Evolutionary conservation across 2,329 filamentous ascomycete species (phyloP), one percentile per base, ranked within the genome.

Genomic region (Clonostachys solani): DNA sequence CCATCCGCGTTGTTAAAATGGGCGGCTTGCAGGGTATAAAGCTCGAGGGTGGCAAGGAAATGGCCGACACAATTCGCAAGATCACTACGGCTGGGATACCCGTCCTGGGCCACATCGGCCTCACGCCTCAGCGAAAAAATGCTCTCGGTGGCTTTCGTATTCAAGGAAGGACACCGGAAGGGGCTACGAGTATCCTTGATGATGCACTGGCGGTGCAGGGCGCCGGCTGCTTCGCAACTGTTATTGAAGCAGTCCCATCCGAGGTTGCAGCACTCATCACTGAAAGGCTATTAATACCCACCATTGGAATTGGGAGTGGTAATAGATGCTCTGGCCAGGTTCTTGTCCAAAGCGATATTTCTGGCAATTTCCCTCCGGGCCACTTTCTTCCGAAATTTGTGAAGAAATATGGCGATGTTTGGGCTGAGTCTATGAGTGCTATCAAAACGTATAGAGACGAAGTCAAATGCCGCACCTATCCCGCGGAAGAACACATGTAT

Each of bases 281-380:
- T 1, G 71, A 85, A 56, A 87, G 87, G 62, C 74, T 99, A 33
- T 78, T 75, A 43, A 83, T 99, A 19, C 94, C 94, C 1, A 97
- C 94, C 1, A 97, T 99, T 53, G 92, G 94, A 35, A 99, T 99
- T 53, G 94, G 94, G 6, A 94, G 94, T 12, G 94, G 94, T 3
- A 92, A 87, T 56, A 90, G 87, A n/a, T 96, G 90, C 62, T 92
- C 91, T 0, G 94, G 94, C 1, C 94, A 99, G 66, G 92, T 99
- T 5, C 77, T 99, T n/a, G 94, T 99, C 13, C 94, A 99, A 67
- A 82, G 92, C 23, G 94, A 99, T 66, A 96, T 99, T 92, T 78
- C 81, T 5, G 94, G 94, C 17, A 87, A 96, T 66, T 96, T 92
- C 58, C 91, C 92, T 5, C 90, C 91, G 0, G 94, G 92, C 1